phyloP scores from a whole-genome alignment of 1,284 basidiomycete species.

The Ceratobasidium sp. region DNA sequence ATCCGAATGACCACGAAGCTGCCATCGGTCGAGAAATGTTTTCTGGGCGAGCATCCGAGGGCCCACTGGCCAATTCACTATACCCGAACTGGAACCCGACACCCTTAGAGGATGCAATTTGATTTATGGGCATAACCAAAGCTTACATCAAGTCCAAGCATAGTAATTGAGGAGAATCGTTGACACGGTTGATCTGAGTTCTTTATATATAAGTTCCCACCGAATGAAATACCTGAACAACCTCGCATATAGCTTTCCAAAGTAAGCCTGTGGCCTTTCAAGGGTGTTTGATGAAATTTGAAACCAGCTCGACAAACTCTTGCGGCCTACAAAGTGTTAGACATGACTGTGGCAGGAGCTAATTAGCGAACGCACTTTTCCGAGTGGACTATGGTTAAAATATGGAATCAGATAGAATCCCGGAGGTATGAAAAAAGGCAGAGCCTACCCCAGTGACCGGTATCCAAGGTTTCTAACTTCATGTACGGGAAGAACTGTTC shows the following conservation, averaged over 20 bases:
- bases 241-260: no score
- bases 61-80: slow-evolving; percentile 15
- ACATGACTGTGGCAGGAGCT: not conserved
- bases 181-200: no score
- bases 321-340: slow-evolving; percentile 5
- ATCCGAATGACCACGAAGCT: slow-evolving; percentile 22
- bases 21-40: slow-evolving; percentile 33
- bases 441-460: slow-evolving; percentile 71
- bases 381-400: slow-evolving; percentile 12
- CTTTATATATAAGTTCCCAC: no score
- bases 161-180: not conserved
- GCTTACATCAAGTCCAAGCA: not conserved
- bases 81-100: slow-evolving; percentile 26
- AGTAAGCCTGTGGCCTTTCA: no score
- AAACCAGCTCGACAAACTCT: slow-evolving; percentile 35
- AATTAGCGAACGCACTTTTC: slow-evolving; percentile 12
- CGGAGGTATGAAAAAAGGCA: not conserved
- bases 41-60: slow-evolving; percentile 21
- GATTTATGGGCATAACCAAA: not conserved
- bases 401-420: not conserved
- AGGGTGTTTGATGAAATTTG: slow-evolving; percentile 21
- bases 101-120: slow-evolving; percentile 19
- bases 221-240: no score
- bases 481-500: slow-evolving; percentile 72
- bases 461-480: slow-evolving; percentile 60